Conservation (phyloP, 2,329 filamentous ascomycete genomes). For the Emergomyces pasteurianus region DNA sequence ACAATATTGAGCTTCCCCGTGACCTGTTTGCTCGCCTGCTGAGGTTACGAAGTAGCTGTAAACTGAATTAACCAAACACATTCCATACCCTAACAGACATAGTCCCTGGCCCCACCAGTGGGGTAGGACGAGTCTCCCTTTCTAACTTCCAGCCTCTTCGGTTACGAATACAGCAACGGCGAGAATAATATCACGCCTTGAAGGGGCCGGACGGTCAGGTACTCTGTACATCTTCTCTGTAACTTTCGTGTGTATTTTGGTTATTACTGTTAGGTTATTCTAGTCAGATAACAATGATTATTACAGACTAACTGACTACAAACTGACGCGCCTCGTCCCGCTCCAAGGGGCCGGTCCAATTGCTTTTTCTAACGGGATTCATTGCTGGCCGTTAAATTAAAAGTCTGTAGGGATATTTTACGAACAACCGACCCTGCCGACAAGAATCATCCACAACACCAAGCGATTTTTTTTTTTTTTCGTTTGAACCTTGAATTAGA, state of each 20-base stretch:
- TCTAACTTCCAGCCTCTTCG: conserved; percentile 12
- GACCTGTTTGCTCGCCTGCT: too few species aligned
- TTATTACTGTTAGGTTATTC: too few species aligned
- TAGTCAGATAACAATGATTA: too few species aligned
- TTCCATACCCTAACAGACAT: neutral
- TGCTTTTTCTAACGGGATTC: too few species aligned
- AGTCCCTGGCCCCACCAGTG: neutral
- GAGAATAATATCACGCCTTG: neutral
- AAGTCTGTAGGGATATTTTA: too few species aligned
- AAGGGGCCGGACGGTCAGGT: neutral
- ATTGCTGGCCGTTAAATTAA: too few species aligned
- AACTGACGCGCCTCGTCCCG: too few species aligned
- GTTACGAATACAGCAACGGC: neutral
- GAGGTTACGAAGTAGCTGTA: too few species aligned
- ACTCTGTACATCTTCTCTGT: neutral
- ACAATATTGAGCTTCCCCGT: neutral
- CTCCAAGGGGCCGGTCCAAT: too few species aligned
- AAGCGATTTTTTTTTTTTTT: neutral
- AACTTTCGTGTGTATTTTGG: too few species aligned
- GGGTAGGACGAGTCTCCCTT: neutral
- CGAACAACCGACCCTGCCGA: neutral
- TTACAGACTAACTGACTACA: too few species aligned
- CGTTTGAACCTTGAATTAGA: neutral
- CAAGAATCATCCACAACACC: neutral
- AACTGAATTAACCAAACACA: neutral